These are phyloP conservation scores for Psidium friedrichsthalianum DNA, from an alignment of 345 rosid species.

Conservation along the genomic window DNA sequence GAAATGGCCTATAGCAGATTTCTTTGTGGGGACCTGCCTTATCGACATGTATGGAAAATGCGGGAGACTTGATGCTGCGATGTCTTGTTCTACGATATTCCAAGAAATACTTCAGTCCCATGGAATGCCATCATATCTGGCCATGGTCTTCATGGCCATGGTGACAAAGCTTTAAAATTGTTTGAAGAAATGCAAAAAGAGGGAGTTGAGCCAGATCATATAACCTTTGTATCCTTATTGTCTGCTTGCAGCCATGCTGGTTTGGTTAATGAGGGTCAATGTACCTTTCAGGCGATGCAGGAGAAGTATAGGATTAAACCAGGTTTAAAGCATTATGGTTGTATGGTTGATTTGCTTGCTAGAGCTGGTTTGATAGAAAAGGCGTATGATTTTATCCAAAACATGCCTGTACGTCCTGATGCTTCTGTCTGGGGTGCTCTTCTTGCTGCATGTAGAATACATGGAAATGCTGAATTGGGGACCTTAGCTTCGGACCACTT, in stretches of 20 bases:
- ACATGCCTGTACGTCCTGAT: conserved; percentile 31
- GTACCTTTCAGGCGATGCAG: conserved; percentile 22
- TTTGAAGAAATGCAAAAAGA: conserved; percentile 26
- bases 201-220: conserved; percentile 25
- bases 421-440: conserved; percentile 42
- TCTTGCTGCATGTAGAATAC: conserved; percentile 42
- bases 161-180: conserved; percentile 18
- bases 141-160: conserved; percentile 40
- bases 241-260: conserved; percentile 54
- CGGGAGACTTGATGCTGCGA: conserved; percentile 6
- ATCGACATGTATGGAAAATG: conserved; percentile 19
- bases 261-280: conserved; percentile 27
- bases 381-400: conserved; percentile 24
- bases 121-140: conserved; percentile 41
- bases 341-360: conserved; percentile 47
- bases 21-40: conserved; percentile 8
- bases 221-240: conserved; percentile 25
- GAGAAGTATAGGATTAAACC: conserved; percentile 16
- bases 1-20: conserved; percentile 1
- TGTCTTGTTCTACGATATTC: conserved; percentile 2
- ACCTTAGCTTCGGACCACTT: conserved; percentile 23
- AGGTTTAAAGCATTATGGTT: conserved; percentile 28
- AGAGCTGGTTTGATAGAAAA: conserved; percentile 32
- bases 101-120: conserved; percentile 11
- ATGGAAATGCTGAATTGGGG: conserved; percentile 32